These are phyloP conservation scores for Calocybe indica DNA, from an alignment of 768 basidiomycete genomes.

Conservation along the genomic window DNA sequence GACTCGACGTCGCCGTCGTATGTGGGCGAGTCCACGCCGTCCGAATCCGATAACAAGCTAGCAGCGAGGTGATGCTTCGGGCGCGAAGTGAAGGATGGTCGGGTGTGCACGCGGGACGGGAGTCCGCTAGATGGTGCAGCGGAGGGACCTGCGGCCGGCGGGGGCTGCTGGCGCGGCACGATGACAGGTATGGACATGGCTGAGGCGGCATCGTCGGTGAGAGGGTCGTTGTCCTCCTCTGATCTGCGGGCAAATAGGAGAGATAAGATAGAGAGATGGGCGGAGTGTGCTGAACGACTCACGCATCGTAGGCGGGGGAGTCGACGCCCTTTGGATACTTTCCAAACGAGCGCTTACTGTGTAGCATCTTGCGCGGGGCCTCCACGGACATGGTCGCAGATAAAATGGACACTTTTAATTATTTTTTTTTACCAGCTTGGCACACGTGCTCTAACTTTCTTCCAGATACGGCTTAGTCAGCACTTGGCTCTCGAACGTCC, in stretches of 20 bases:
- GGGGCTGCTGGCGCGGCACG: slow-evolving; percentile 7
- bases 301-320: slow-evolving; percentile 77
- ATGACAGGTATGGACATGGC: slow-evolving; percentile 39
- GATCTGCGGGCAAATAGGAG: slow-evolving; percentile 37
- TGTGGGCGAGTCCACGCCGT: slow-evolving; percentile 78
- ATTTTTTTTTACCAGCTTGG: too few relatives aligned
- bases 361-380: slow-evolving; percentile 32
- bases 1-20: slow-evolving; percentile 90
- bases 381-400: slow-evolving; percentile 18
- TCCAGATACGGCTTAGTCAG: too few relatives aligned
- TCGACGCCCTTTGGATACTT: slow-evolving; percentile 58
- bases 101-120: slow-evolving; percentile 19
- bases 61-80: slow-evolving; percentile 50
- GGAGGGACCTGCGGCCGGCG: not conserved
- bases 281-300: slow-evolving; percentile 1
- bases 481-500: too few relatives aligned
- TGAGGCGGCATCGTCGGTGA: slow-evolving; percentile 69
- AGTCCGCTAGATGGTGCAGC: too few relatives aligned
- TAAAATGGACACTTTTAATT: not conserved
- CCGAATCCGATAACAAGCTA: slow-evolving; percentile 58
- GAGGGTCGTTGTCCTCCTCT: slow-evolving; percentile 84
- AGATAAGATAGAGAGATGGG: too few relatives aligned
- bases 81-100: slow-evolving; percentile 16
- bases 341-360: slow-evolving; percentile 64
- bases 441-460: too few relatives aligned